Evolutionary conservation across 352 stramenopile genomes (phyloP), one percentile per base, ranked within the genome.

Genomic region (Phytopythium aichiense): DNA sequence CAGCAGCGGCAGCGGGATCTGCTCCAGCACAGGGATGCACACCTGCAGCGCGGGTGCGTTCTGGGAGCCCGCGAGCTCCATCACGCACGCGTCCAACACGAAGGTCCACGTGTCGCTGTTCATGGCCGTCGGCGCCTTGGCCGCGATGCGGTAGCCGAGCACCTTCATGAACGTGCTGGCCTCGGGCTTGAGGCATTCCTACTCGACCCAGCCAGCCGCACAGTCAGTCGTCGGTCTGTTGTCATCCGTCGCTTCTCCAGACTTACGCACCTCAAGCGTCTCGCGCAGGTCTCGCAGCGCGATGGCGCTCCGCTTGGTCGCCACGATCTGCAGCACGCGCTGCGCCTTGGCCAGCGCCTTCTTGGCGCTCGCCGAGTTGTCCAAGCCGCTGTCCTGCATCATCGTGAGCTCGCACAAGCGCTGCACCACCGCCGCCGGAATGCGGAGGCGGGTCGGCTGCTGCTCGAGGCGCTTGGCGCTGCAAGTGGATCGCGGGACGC

Each of bases 131-230:
- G 84, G 80, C 51, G 66, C 61, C n/a, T 74, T 74, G 25, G 52
- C 52, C 31, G 78, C 80, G 43, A 95, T 77, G 58, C 84, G 86
- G 66, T 84, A 93, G 4, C 82, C 86, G 6, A 91, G 65, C 56
- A 87, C 68, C 68, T 92, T 92, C 69, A 90, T 79, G 3, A 38
- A 51, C 18, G 66, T 48, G 35, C 64, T 88, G 16, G 80, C 72
- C 43, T 95, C 86, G 3, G 81, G 65, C 54, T 84, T 85, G 7
- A 94, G 54, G 42, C 78, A 91, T 64, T 94, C 86, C 61, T 88
- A 58, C 4, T 60, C 15, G 53, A 18, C 37, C 23, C 2, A 51
- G 6, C 20, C 52, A 52, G 13, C 22, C 7, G 28, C 4, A 2
- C 6, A 33, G 37, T 52, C 35, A 42, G 56, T 20, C 31, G 20